Conservation (phyloP, 78 protist genomes). For the Dictyostelium capitatum region DNA sequence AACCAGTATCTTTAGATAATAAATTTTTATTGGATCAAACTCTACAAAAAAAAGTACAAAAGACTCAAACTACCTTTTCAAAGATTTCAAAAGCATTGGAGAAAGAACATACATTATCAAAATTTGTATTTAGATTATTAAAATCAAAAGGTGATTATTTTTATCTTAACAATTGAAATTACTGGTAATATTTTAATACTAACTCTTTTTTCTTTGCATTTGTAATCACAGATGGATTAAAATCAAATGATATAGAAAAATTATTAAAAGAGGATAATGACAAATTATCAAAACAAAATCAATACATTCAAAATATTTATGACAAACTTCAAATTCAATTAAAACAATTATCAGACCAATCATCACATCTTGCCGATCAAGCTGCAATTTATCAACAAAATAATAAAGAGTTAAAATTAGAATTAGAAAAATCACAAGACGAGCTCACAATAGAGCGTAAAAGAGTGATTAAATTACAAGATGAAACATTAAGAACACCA, state of each 20-base stretch:
- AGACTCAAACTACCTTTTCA: slow-evolving; percentile 38
- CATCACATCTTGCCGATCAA: slow-evolving; percentile 31
- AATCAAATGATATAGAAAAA: slow-evolving; percentile 33
- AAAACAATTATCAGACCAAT: slow-evolving; percentile 48
- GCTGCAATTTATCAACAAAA: slow-evolving; percentile 22
- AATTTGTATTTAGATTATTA: slow-evolving; percentile 42
- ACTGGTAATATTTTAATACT: background rate
- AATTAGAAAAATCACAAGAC: slow-evolving; percentile 49
- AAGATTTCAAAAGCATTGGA: slow-evolving; percentile 58
- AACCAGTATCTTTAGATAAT: slow-evolving; percentile 46
- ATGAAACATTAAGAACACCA: slow-evolving; percentile 50
- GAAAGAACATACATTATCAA: slow-evolving; percentile 64
- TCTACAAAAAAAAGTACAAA: slow-evolving; percentile 58
- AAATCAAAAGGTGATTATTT: slow-evolving; percentile 52
- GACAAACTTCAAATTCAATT: slow-evolving; percentile 37
- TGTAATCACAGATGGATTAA: background rate
- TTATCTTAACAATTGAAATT: too few species aligned
- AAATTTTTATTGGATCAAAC: slow-evolving; percentile 20
- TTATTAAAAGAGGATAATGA: slow-evolving; percentile 71
- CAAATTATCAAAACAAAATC: slow-evolving; percentile 67
- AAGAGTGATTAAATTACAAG: slow-evolving; percentile 61
- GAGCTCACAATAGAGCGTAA: slow-evolving; percentile 57
- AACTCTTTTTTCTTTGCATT: background rate
- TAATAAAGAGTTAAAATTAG: slow-evolving; percentile 22
- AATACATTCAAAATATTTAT: slow-evolving; percentile 51